phyloP scores from a whole-genome alignment of 2,329 filamentous ascomycete genomes.

The Botrytis pseudocinerea region DNA sequence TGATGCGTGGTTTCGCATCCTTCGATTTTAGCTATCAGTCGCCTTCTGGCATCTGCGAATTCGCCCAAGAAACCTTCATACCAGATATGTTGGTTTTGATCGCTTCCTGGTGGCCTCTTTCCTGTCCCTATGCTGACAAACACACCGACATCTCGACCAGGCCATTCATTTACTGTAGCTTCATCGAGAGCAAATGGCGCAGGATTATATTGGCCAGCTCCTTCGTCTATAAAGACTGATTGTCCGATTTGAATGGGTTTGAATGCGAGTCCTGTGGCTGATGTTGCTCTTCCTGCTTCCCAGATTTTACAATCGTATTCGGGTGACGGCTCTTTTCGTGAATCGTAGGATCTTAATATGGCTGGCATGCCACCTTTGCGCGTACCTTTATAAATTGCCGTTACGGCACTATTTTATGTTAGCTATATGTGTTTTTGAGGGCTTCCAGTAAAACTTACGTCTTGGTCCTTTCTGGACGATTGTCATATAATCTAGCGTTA shows the following conservation, averaged over 20 bases:
- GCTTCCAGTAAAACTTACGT: constrained; percentile 63
- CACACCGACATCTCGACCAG: constrained; percentile 85
- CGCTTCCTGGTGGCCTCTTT: constrained; percentile 68
- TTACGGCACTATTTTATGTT: constrained; percentile 70
- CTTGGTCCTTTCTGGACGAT: constrained; percentile 81
- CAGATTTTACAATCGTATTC: constrained; percentile 95
- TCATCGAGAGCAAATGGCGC: constrained; percentile 84
- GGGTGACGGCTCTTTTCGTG: constrained; percentile 82
- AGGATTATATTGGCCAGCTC: constrained; percentile 88
- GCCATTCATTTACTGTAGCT: constrained; percentile 90
- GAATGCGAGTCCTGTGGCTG: constrained; percentile 86
- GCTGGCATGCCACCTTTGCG: constrained; percentile 66
- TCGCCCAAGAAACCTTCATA: constrained; percentile 92
- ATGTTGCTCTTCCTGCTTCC: constrained; percentile 95
- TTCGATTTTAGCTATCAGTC: constrained; percentile 89
- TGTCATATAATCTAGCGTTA: constrained; percentile 85
- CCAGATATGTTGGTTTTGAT: constrained; percentile 77
- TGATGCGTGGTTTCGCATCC: constrained; percentile 90
- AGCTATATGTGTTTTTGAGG: constrained; percentile 24
- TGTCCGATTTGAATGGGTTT: constrained; percentile 95
- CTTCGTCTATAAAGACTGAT: constrained; percentile 91
- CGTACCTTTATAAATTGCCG: constrained; percentile 86
- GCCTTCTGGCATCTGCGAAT: constrained; percentile 84
- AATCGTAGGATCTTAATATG: constrained; percentile 90
- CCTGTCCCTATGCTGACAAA: constrained; percentile 96